A percentile compares a stretch with the other conserved stretches of the same genome.
These are phyloP conservation scores for Tarenaya hassleriana DNA, from an alignment of 345 rosid genomes.

Conservation along the genomic window DNA sequence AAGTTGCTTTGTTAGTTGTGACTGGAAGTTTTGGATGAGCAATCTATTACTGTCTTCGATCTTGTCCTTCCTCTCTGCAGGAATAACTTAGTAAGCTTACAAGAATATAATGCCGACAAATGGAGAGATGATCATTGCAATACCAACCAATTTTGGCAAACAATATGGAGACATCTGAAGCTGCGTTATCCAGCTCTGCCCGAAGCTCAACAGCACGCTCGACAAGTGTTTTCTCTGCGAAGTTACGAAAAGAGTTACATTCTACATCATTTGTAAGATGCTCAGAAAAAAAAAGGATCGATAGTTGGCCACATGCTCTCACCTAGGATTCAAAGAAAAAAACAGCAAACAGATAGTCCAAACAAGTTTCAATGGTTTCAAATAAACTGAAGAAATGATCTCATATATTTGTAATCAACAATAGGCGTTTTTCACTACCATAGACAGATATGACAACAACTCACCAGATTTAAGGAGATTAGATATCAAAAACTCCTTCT, in stretches of 20 bases:
- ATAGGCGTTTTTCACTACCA: neutral
- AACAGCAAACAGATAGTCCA: neutral
- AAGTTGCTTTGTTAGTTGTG: constrained; percentile 65
- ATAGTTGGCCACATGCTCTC: too few relatives aligned
- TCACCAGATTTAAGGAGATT: constrained; percentile 89
- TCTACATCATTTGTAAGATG: constrained; percentile 7
- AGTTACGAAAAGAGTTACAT: constrained; percentile 11
- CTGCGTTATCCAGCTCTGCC: constrained; percentile 69
- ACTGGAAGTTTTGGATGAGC: constrained; percentile 69
- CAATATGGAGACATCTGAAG: constrained; percentile 76
- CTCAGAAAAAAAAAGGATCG: neutral
- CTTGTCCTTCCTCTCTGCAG: constrained; percentile 86
- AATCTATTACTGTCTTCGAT: constrained; percentile 79
- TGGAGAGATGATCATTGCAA: constrained; percentile 19
- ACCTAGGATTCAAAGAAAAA: neutral
- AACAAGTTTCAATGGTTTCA: neutral
- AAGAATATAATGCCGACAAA: constrained; percentile 14
- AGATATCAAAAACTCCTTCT: constrained; percentile 81
- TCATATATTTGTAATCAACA: neutral
- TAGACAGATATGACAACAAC: constrained; percentile 10
- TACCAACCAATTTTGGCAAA: constrained; percentile 78
- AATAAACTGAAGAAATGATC: constrained; percentile 7
- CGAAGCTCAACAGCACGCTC: constrained; percentile 82
- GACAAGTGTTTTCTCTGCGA: constrained; percentile 75
- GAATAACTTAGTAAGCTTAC: constrained; percentile 19